phyloP scores from a whole-genome alignment of 495 filamentous ascomycete species.

The Aspergillus campestris region DNA sequence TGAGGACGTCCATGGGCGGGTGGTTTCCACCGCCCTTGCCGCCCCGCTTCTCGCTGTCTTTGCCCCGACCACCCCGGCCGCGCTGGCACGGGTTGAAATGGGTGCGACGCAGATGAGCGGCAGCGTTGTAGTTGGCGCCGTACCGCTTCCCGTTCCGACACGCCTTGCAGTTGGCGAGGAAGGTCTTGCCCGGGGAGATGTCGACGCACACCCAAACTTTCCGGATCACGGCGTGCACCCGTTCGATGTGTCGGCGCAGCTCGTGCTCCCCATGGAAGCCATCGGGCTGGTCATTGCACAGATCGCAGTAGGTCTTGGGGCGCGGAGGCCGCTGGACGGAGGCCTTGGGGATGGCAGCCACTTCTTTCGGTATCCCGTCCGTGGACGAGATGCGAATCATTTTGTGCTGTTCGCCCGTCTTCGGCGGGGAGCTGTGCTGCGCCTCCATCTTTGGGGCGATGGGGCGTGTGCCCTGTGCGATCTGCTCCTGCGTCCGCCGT shows the following conservation, averaged over 20 bases:
- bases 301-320: slow-evolving; percentile 63
- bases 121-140: slow-evolving; percentile 91
- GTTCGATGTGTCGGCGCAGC: slow-evolving; percentile 75
- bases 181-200: slow-evolving; percentile 47
- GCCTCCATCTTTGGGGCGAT: slow-evolving; percentile 38
- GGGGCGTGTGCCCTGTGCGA: slow-evolving; percentile 32
- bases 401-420: slow-evolving; percentile 28
- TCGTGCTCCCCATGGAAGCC: slow-evolving; percentile 95
- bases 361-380: slow-evolving; percentile 51
- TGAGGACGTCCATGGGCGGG: slow-evolving; percentile 72
- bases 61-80: slow-evolving; percentile 45
- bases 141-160: slow-evolving; percentile 74
- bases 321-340: slow-evolving; percentile 69
- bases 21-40: slow-evolving; percentile 79
- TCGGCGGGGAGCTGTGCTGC: slow-evolving; percentile 15
- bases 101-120: slow-evolving; percentile 80
- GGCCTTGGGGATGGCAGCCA: slow-evolving; percentile 58
- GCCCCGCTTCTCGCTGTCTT: slow-evolving; percentile 57
- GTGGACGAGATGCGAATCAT: slow-evolving; percentile 50
- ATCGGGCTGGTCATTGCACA: slow-evolving; percentile 69
- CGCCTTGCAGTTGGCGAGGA: slow-evolving; percentile 80
- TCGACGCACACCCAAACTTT: slow-evolving; percentile 80
- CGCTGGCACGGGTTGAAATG: slow-evolving; percentile 69
- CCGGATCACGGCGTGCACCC: slow-evolving; percentile 63
- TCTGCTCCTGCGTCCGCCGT: slow-evolving; percentile 37